Base-by-base conservation (phyloP, 441 rosid species). In the Gossypium lobatum region DNA sequence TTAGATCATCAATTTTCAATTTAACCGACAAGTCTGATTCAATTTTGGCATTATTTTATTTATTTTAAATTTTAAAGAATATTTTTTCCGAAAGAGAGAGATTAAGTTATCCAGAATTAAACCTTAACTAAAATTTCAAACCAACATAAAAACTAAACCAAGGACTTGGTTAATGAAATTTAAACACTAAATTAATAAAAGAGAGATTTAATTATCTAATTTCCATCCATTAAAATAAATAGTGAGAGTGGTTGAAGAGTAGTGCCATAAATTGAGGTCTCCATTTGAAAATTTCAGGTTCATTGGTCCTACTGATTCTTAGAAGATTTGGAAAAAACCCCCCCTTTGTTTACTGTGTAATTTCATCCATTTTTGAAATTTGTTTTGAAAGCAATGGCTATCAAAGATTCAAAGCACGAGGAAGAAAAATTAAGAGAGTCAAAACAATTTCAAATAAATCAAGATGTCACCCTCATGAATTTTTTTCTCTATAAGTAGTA, bases 311-410 rank as follows among this genome's bases (percentile, higher is more conserved):
- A 37, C 39, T 34, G 31, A 20, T 18, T 39, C n/a, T 14, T 1
- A 20, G 5, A 4, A 13, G 55, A 65, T 65, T 6, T 28, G 70
- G 9, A 53, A 20, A 18, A 67, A 25, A n/a, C n/a, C 3, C 72
- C 59, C 78, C 79, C 76, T 80, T 78, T 80, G 46, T 28, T 79
- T 81, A 2, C 81, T 81, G 55, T 79, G 83, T 16, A 87, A 87
- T 76, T 87, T 85, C 8, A 82, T 85, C 37, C 70, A 45, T 65
- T 13, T 28, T 54, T 4, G 77, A 85, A 82, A 75, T 80, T 85
- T 8, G 91, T 87, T 13, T n/a, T 52, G 26, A 66, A 66, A 26
- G 26, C 72, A 68, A 68, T 10, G 14, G 8, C 42, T 17, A 68
- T 16, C 37, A 3, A 68, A 16, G 72, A 66, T 18, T 62, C 26